These are phyloP conservation scores for Wolfiporia cocos DNA, from an alignment of 1,284 basidiomycete genomes.

Conservation along the genomic window DNA sequence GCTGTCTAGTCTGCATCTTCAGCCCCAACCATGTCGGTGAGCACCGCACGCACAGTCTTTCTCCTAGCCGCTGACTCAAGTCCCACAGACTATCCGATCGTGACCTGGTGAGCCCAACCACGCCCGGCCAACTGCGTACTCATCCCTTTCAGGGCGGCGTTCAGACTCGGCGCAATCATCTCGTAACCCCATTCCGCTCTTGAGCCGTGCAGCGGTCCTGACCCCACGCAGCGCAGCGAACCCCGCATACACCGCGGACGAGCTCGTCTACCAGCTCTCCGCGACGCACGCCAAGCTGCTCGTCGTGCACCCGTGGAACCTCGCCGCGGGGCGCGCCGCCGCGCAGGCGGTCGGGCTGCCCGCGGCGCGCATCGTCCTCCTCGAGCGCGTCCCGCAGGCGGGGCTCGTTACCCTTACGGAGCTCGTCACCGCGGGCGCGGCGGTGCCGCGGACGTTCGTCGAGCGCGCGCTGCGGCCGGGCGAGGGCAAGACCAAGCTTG, in stretches of 20 bases:
- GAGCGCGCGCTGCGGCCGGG: conserved; percentile 48
- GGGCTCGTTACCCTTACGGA: conserved; percentile 36
- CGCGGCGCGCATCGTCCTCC: conserved; percentile 44
- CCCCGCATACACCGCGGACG: conserved; percentile 56
- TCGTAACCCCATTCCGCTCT: conserved; percentile 36
- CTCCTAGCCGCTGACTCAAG: background rate
- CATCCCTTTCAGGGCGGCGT: conserved; percentile 42
- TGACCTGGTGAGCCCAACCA: conserved; percentile 39
- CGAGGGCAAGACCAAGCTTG: conserved; percentile 60
- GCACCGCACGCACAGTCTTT: background rate
- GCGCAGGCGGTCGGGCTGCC: conserved; percentile 42
- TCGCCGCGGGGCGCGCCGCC: conserved; percentile 43
- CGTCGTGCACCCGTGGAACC: conserved; percentile 46
- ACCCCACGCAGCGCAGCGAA: conserved; percentile 40
- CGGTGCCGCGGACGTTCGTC: conserved; percentile 33
- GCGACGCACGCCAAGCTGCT: conserved; percentile 48
- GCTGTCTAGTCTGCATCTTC: conserved; percentile 25
- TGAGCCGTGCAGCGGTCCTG: background rate
- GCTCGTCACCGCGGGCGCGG: conserved; percentile 45
- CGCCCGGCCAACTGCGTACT: background rate
- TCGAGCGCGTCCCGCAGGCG: conserved; percentile 27
- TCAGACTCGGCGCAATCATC: conserved; percentile 62
- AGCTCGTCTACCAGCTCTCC: conserved; percentile 55
- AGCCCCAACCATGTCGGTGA: conserved; percentile 29
- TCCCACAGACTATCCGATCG: conserved; percentile 54